phyloP scores from a whole-genome alignment of 305 asterid genomes.

The Rubia peregrina region DNA sequence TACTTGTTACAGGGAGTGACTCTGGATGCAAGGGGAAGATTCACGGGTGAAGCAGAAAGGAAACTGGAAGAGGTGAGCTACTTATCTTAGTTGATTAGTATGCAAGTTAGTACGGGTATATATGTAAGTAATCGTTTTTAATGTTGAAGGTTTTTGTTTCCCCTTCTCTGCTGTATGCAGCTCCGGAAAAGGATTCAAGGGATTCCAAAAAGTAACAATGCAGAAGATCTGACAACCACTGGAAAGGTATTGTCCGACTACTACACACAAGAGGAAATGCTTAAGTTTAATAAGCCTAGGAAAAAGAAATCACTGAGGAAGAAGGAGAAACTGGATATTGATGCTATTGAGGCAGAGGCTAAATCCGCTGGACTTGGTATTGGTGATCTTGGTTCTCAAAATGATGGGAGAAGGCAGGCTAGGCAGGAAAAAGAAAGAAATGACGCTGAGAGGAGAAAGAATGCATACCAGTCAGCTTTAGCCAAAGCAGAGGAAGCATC shows the following conservation, averaged over 20 bases:
- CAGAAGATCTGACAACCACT: slow-evolving; percentile 56
- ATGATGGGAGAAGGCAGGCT: slow-evolving; percentile 51
- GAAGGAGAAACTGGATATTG: slow-evolving; percentile 74
- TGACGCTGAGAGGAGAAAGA: slow-evolving; percentile 72
- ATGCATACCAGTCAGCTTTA: slow-evolving; percentile 64
- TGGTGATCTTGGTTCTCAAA: slow-evolving; percentile 84
- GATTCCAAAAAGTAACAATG: slow-evolving; percentile 34
- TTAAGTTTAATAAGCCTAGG: slow-evolving; percentile 81
- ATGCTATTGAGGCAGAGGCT: slow-evolving; percentile 94
- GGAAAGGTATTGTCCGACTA: slow-evolving; percentile 68
- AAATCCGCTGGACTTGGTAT: slow-evolving; percentile 72
- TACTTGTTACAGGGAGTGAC: slow-evolving; percentile 54
- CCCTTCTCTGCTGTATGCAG: slow-evolving; percentile 32
- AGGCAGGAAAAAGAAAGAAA: slow-evolving; percentile 68
- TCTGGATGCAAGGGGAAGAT: slow-evolving; percentile 80
- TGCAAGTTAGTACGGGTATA: slow-evolving; percentile 13
- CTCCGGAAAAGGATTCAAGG: slow-evolving; percentile 84
- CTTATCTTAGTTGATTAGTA: slow-evolving; percentile 21
- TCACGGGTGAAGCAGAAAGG: slow-evolving; percentile 78
- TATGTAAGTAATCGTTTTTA: not conserved
- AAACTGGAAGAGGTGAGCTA: slow-evolving; percentile 74
- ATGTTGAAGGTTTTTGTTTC: not conserved
- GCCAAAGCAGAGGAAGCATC: slow-evolving; percentile 90
- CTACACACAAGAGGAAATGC: slow-evolving; percentile 82
- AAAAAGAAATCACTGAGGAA: slow-evolving; percentile 87